Evolutionary conservation across 352 stramenopile species (phyloP), one percentile per base, ranked within the genome.

Genomic region (Globisporangium abappressorium): DNA sequence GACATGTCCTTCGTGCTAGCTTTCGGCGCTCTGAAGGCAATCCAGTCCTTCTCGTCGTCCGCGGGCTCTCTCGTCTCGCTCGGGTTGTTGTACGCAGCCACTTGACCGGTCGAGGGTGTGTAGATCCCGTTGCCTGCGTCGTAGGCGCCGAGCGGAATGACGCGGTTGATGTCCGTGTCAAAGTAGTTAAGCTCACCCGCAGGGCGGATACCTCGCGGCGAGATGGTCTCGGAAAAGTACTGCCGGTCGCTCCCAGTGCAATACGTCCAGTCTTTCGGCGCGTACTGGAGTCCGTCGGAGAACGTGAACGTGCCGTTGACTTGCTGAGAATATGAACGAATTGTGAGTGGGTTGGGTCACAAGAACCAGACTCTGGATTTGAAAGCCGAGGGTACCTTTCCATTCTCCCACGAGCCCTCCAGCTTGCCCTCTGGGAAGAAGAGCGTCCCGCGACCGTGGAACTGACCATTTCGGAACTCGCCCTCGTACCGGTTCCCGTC

Each of bases 51-150:
- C 60, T 93, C 85, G 24, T 90, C 70, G 9, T 78, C 72, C 2
- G 70, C 78, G 15, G 81, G 70, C 34, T 87, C 71, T 12, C 85
- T 75, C 4, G 80, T 78, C n/a, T 87, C 79, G 0, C 67, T 72
- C n/a, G 79, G 75, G 59, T 92, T 79, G 30, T 84, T 76, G 56
- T 89, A 91, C 30, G 73, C 71, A 12, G 69, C 72, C 1, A 91
- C 77, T 22, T 80, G 79, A 5, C 66, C 79, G 1, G 78, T 89
- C 11, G 81, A 92, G 28, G 79, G 84, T 24, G 75, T 82, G 75
- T 79, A 92, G 65, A 94, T 89, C 34, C 86, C 84, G 54, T 92
- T 92, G 34, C 86, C 86, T 1, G 86, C 84, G 33, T 94, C 85
- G 64, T 85, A 94, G 1, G 84, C 88, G 1, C 86, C 86, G 8